A percentile compares a stretch with the other conserved stretches of the same genome.
phyloP scores from a whole-genome alignment of 441 rosid species.

The Melastoma candidum region DNA sequence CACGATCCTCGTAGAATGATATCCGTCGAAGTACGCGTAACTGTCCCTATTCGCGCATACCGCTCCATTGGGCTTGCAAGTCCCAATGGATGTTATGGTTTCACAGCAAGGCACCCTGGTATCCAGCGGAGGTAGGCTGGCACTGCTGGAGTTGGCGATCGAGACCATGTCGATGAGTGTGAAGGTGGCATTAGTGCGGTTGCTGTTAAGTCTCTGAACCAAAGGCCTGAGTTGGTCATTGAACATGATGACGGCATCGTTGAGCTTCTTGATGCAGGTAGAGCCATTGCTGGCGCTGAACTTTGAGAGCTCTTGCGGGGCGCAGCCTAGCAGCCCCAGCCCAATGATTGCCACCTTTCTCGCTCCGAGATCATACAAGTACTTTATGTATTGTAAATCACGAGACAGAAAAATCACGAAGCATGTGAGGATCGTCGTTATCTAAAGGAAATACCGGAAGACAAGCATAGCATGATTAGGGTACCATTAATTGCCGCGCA shows the following conservation, averaged over 20 bases:
- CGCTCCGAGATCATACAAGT: constrained; percentile 32
- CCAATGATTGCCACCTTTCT: constrained; percentile 41
- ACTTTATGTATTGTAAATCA: constrained; percentile 11
- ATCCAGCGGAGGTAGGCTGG: neutral
- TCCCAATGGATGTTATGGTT: neutral
- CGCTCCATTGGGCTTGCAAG: neutral
- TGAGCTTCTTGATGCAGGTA: constrained; percentile 6
- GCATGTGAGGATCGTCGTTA: neutral
- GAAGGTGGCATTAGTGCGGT: constrained; percentile 13
- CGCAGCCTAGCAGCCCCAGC: constrained; percentile 26
- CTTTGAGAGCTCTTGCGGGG: constrained; percentile 20
- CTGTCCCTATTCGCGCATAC: constrained; percentile 2
- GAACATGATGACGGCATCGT: constrained; percentile 11
- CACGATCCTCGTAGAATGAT: constrained; percentile 5
- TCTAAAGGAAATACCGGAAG: neutral
- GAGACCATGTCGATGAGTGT: constrained; percentile 8
- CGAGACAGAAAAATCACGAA: neutral
- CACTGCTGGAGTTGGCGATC: neutral
- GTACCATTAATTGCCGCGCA: constrained; percentile 24
- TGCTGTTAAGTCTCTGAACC: constrained; percentile 11
- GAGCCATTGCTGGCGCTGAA: constrained; percentile 18
- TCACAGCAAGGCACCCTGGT: constrained; percentile 4
- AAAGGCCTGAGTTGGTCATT: constrained; percentile 9
- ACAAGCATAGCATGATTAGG: neutral
- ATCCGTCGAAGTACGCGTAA: constrained; percentile 1